Evolutionary conservation across 1,139 yeast species (phyloP), one percentile per base, ranked within the genome.

Genomic region (Debaryomycetaceae sp.): DNA sequence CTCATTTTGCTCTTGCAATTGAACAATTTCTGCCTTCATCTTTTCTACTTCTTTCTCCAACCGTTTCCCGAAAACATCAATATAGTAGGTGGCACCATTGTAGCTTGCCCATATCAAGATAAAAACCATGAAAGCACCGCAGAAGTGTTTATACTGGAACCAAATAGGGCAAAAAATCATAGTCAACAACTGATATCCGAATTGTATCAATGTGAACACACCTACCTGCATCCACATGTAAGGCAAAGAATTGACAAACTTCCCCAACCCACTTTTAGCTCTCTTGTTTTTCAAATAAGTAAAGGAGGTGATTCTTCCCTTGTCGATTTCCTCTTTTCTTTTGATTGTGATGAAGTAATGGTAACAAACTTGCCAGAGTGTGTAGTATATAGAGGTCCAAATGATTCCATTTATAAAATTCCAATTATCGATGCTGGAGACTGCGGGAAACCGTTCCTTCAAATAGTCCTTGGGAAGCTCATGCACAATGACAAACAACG

Each of bases 1-100:
- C 60, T 81, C 83, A 75, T 65, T 82, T 81, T 57, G 62, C 44
- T 67, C 63, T 57, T 81, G 85, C 49, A 84, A 63, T 27, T 72
- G 76, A 11, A 71, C 75, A 24, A 93, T 80, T 59, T 91, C 97
- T 23, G 65, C 65, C 60, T 83, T 87, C 56, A 93, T 72, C 58
- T 79, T 78, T 31, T 72, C 68, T 36, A 91, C 88, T 61, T 93
- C 97, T 57, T 85, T 88, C 58, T 84, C 96, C 65, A 87, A 83
- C 57, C 89, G 76, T 59, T 84, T 87, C 47, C 96, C 97, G 66
- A 91, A 93, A 38, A 86, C 85, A 59, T 93, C 98, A 47, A 93
- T 77, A 60, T 93, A 93, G 60, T 88, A 93, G 0, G 96, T 88
- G 2, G 98, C 98, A 33, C 99, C 99, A 55, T 93, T 91, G 63